Base-by-base conservation (phyloP, 1,139 yeast species). In the Pichia cactophila region DNA sequence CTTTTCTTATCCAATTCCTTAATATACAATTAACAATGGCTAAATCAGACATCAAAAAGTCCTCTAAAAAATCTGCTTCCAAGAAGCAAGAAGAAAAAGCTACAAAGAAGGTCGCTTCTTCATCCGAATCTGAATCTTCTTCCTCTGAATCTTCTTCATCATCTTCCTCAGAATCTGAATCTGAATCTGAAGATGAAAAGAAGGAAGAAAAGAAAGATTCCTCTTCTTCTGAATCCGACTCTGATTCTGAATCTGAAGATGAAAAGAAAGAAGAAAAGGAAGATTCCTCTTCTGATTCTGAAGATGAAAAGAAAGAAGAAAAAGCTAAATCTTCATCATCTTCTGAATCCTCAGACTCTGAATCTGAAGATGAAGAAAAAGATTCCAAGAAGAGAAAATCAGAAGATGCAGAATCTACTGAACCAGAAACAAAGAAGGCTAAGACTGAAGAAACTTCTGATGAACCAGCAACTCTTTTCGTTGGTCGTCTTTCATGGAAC, bases 401-500 rank as follows among this genome's bases (percentile, higher is more conserved):
- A 42, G 57, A 54, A 42, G 54, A 54, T 41, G 54, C 71, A 46
- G 75, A 74, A 63, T 75, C 77, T 66, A 58, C 58, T 46, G 61
- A 58, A 48, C 58, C 65, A 42, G 62, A 62, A 52, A 50, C 58
- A 31, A 64, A 65, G 61, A 66, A 61, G 49, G 66, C 69, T 39
- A 69, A 68, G 54, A 55, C 65, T 50, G 58, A 54, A 35, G 66
- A 56, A 46, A n/a, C 53, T 26, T 16, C 48, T 29, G n/a, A 50
- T 38, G 86, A 86, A 69, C 86, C 90, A 62, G 87, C 92, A 53
- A 92, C 97, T 56, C 72, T 92, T 60, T 92, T 92, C 64, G 97
- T 89, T 58, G 98, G 98, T 63, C 83, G 97, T 74, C 81, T 92
- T 64, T 89, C 98, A 35, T 92, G 97, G 97, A 86, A 83, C 72